Evolutionary conservation across 441 rosid species (phyloP).

Genomic region (Syzygium syzygioides): DNA sequence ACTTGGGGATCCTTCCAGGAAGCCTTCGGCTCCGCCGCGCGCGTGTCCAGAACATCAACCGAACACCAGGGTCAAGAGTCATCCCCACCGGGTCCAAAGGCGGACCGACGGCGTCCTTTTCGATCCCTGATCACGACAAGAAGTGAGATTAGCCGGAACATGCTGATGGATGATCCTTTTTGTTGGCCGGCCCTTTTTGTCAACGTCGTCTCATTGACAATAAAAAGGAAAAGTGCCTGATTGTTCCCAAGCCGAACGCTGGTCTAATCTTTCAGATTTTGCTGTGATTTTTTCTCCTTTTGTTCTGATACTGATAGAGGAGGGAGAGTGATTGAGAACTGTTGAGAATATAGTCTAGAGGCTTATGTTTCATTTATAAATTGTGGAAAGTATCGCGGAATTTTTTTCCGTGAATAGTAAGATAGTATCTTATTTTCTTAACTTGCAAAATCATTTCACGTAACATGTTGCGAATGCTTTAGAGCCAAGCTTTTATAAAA

Average conservation of each 20-base stretch:
- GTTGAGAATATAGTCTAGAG: neutral
- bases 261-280: neutral
- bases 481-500: neutral
- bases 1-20: neutral
- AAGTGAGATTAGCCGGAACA: neutral
- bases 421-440: fast-evolving
- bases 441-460: neutral
- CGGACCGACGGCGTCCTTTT: neutral
- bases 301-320: neutral
- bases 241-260: neutral
- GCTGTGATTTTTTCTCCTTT: neutral
- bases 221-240: neutral
- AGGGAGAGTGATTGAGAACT: neutral
- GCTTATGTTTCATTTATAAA: neutral
- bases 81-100: neutral
- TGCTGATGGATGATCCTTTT: neutral
- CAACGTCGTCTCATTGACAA: neutral
- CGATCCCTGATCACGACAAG: neutral
- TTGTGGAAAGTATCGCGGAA: neutral
- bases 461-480: neutral
- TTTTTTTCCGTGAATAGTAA: neutral
- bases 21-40: neutral
- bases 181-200: neutral
- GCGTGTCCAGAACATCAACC: neutral
- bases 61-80: neutral